These are phyloP conservation scores for Irineochytrium annulatum DNA, from an alignment of 192 early-diverging fungal species.

Conservation along the genomic window DNA sequence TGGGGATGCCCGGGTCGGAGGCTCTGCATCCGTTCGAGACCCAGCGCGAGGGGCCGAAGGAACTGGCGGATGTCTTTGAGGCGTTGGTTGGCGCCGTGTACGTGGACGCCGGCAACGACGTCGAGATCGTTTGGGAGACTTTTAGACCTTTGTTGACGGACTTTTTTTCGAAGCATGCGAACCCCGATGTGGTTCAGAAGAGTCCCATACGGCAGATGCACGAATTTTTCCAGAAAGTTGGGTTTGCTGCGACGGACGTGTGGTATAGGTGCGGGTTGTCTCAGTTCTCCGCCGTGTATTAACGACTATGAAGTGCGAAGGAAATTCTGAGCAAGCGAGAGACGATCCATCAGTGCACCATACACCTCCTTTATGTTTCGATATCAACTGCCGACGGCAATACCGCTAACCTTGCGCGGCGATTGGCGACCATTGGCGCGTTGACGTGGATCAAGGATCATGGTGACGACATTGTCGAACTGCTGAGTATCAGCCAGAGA, in stretches of 20 bases:
- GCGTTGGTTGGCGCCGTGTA: conserved; percentile 77
- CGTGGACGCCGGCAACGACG: conserved; percentile 71
- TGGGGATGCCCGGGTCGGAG: conserved; percentile 36
- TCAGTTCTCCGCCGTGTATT: not conserved
- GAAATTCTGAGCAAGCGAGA: not conserved
- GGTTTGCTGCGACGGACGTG: conserved; percentile 40
- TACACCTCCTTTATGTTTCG: conserved; percentile 21
- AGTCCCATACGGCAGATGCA: conserved; percentile 44
- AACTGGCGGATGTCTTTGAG: conserved; percentile 81
- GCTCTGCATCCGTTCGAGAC: conserved; percentile 11
- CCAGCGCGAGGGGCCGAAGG: conserved; percentile 66
- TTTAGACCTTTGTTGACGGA: conserved; percentile 37
- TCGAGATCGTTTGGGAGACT: conserved; percentile 38
- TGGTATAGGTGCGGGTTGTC: conserved; percentile 26
- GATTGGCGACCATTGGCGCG: conserved; percentile 21
- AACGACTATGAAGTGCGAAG: not conserved
- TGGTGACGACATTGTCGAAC: not conserved
- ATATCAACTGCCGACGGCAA: conserved; percentile 27
- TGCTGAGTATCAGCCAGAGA: conserved; percentile 12
- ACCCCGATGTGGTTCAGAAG: conserved; percentile 34
- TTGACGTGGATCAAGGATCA: conserved; percentile 26
- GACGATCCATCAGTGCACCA: not conserved
- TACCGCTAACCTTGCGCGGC: conserved; percentile 32
- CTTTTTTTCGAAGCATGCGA: conserved; percentile 31
- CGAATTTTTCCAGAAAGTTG: conserved; percentile 39